Evolutionary conservation across 768 basidiomycete genomes (phyloP), one percentile per base, ranked within the genome.

Genomic region (Grammothele lineata): DNA sequence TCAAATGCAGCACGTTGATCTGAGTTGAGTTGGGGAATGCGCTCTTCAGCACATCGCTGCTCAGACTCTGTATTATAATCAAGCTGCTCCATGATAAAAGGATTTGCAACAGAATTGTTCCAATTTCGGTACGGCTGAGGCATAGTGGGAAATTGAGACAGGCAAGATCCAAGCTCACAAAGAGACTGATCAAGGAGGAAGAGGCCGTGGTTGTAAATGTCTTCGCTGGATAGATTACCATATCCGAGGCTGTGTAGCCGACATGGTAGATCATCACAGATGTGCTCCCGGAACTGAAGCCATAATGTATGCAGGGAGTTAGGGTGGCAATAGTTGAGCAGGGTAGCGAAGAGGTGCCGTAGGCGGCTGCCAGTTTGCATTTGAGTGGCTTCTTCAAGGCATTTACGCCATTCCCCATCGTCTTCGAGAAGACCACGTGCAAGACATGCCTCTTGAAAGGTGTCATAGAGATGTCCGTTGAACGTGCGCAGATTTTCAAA

Each of bases 201-300:
- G 2, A 77, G 69, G 8, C 72, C 72, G 66, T 69, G 72, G 46
- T 74, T 68, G 55, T 59, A 67, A 2, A 69, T 42, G 14, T 67
- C 38, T 2, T 66, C 69, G 1, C 66, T 47, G 12, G 68, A 57
- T 2, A 64, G 59, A 15, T 65, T 32, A 0, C 4, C 21, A 11
- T 47, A 37, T 4, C 51, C 47, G 2, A 53, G 42, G 5, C 9
- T 32, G 10, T 34, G 35, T 2, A 75, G 57, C 0, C 46, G 41
- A 37, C 54, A 37, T 3, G 17, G 25, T 2, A 76, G 57, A 47
- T 76, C 70, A 63, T 76, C 70, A 62, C 73, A 75, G 3, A 77
- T 71, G 17, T 58, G 24, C 0, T 24, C 3, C 12, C 58, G 51
- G 44, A 68, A 76, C 5, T 60, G 45, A 1, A 45, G 23, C 76